These are phyloP conservation scores for Suillus fuscotomentosus DNA, from an alignment of 768 basidiomycete genomes.

Conservation along the genomic window DNA sequence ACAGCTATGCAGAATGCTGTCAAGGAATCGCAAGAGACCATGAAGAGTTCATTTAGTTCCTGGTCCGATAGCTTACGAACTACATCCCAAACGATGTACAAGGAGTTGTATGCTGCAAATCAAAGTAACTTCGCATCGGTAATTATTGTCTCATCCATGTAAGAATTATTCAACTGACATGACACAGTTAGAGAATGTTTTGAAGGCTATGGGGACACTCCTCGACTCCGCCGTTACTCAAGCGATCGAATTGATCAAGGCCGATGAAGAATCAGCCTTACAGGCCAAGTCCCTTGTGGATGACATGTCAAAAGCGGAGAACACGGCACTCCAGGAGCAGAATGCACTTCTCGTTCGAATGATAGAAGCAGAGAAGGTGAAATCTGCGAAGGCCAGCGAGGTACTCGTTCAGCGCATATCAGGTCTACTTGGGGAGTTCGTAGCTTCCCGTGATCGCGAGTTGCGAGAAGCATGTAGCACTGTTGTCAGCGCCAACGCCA, in stretches of 20 bases:
- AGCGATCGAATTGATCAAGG: constrained; percentile 52
- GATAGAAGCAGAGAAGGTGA: constrained; percentile 64
- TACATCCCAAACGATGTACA: constrained; percentile 47
- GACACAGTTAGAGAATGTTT: constrained; percentile 50
- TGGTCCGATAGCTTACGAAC: constrained; percentile 56
- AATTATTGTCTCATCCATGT: constrained; percentile 13
- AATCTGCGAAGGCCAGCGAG: constrained; percentile 65
- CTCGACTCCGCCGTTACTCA: constrained; percentile 61
- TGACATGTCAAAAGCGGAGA: constrained; percentile 49
- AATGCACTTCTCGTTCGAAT: constrained; percentile 62
- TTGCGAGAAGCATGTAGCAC: constrained; percentile 55
- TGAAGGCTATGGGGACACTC: constrained; percentile 57
- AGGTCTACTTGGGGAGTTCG: constrained; percentile 67
- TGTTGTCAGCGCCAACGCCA: constrained; percentile 54
- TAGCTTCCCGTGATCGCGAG: constrained; percentile 63
- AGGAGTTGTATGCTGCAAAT: constrained; percentile 43
- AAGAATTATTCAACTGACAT: background rate
- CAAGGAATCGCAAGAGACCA: constrained; percentile 49
- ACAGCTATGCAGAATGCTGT: constrained; percentile 46
- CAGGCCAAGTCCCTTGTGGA: constrained; percentile 51
- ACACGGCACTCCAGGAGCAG: constrained; percentile 63
- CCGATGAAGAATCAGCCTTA: constrained; percentile 49
- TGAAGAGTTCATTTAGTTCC: constrained; percentile 49
- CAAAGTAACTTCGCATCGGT: constrained; percentile 46
- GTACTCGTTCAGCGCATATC: constrained; percentile 78